Evolutionary conservation across 495 filamentous ascomycete genomes (phyloP).

Genomic region (Halenospora varia): DNA sequence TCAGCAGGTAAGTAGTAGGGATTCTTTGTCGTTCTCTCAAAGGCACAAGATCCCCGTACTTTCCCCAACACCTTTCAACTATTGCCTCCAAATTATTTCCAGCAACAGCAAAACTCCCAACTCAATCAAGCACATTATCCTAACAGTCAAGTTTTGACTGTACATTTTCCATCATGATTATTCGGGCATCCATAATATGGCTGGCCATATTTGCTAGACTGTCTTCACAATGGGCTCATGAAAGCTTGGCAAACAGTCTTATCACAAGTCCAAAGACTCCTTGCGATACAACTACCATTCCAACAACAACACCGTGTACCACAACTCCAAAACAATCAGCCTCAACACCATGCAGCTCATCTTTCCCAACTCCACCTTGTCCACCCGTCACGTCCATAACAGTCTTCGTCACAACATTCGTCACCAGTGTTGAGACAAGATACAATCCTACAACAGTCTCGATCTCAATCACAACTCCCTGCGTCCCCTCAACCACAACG

Average conservation of each 20-base stretch:
- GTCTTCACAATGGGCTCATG: neutral
- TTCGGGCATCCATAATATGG: neutral
- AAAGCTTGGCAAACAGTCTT: neutral
- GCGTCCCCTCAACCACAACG: neutral
- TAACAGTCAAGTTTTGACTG: neutral
- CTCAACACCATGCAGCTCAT: neutral
- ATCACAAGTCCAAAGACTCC: neutral
- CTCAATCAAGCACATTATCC: neutral
- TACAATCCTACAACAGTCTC: neutral
- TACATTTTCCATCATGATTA: neutral
- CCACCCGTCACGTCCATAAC: neutral
- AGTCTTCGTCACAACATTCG: neutral
- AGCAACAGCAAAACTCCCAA: neutral
- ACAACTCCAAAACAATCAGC: neutral
- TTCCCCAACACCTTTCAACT: neutral
- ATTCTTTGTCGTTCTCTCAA: neutral
- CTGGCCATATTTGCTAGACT: neutral
- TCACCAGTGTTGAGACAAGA: neutral
- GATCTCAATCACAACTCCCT: neutral
- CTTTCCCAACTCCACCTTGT: neutral
- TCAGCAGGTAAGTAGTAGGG: neutral
- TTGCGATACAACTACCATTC: neutral
- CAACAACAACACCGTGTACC: neutral
- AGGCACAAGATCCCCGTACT: neutral
- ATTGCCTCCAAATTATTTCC: neutral